Percentiles rank a stretch among this genome's conserved stretches.
Conservation (phyloP, 2,329 filamentous ascomycete genomes). For the Xylogone sp. region DNA sequence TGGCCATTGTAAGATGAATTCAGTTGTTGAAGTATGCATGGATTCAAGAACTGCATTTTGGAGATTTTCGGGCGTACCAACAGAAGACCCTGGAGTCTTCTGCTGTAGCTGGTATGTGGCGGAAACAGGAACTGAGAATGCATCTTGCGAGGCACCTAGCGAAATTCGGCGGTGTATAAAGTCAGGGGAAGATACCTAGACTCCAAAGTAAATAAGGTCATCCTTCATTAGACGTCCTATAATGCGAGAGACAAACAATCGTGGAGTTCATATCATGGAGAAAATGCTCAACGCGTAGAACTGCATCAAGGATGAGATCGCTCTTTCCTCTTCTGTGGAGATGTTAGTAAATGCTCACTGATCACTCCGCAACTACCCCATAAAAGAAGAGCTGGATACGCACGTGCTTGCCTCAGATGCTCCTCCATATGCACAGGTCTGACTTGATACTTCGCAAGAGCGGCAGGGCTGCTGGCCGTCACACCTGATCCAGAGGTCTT, state of each 20-base stretch:
- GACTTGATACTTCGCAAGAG: conserved; percentile 13
- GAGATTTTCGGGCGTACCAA: not conserved
- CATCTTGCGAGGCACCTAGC: not conserved
- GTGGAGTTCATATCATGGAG: conserved; percentile 41
- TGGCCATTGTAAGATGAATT: conserved; percentile 48
- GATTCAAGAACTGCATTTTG: conserved; percentile 46
- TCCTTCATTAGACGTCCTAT: not conserved
- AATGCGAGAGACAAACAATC: conserved; percentile 29
- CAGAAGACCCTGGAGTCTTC: not conserved
- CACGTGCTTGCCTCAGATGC: conserved; percentile 23
- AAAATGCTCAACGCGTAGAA: conserved; percentile 42
- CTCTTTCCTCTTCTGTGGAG: conserved; percentile 41
- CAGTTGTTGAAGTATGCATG: conserved; percentile 47
- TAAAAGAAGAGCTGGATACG: conserved; percentile 6
- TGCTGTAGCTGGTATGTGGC: not conserved
- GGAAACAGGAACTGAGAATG: not conserved
- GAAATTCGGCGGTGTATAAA: not conserved
- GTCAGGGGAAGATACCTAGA: not conserved
- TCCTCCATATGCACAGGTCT: conserved; percentile 24
- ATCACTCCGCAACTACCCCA: no score
- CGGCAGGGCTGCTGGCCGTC: conserved; percentile 43
- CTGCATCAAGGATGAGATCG: conserved; percentile 47
- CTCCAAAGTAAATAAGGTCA: not conserved
- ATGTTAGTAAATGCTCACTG: not conserved
- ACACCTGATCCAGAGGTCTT: conserved; percentile 32